Evolutionary conservation across 179 eudicot species (phyloP).

Genomic region (Spergularia azorica): DNA sequence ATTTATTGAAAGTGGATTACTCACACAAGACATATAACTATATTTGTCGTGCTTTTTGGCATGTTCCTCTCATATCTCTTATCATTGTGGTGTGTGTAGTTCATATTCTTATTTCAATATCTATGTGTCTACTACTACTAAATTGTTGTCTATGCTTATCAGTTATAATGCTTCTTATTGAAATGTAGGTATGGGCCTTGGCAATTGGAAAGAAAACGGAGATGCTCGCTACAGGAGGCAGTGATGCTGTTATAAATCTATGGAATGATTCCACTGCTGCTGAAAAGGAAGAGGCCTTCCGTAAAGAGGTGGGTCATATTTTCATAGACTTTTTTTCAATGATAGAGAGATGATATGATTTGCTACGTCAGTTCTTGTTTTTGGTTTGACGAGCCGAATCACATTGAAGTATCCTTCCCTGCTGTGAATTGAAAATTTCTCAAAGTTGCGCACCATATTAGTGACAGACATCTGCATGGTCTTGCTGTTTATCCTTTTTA

Average conservation of each 20-base stretch:
- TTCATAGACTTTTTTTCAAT: background rate
- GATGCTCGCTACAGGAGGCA: constrained; percentile 93
- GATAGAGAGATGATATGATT: background rate
- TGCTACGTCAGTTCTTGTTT: no score
- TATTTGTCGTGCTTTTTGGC: background rate
- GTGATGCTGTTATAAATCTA: constrained; percentile 88
- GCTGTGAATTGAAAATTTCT: no score
- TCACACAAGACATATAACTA: background rate
- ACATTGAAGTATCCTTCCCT: no score
- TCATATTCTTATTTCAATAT: background rate
- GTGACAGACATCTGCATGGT: no score
- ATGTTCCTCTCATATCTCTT: background rate
- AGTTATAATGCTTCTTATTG: background rate
- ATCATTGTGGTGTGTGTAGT: background rate
- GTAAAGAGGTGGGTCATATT: constrained; percentile 66
- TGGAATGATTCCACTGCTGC: constrained; percentile 92
- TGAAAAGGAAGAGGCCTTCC: constrained; percentile 94
- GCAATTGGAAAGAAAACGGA: constrained; percentile 92
- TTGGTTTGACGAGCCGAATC: no score
- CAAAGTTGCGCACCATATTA: no score
- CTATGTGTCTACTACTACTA: background rate
- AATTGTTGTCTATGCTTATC: background rate
- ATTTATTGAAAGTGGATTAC: background rate
- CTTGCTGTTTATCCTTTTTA: no score
- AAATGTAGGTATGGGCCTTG: constrained; percentile 84